phyloP scores from a whole-genome alignment of 805 yeast species.

The Cephaloascus albidus region DNA sequence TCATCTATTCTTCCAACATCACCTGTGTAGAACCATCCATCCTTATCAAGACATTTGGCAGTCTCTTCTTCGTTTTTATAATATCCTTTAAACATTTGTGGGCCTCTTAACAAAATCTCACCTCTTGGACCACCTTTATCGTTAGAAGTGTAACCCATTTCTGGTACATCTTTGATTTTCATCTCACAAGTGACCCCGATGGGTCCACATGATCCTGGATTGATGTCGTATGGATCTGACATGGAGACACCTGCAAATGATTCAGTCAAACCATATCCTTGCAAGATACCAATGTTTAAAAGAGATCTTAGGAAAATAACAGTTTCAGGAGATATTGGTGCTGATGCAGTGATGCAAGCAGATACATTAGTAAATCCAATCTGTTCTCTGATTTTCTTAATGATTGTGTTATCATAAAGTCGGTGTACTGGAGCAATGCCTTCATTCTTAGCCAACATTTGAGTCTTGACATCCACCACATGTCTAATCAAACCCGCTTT shows the following conservation, averaged over 20 bases:
- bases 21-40: slow-evolving; percentile 54
- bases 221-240: slow-evolving; percentile 9
- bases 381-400: slow-evolving; percentile 10
- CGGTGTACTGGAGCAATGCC: slow-evolving; percentile 10
- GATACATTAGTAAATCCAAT: background rate
- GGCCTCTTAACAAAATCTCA: slow-evolving; percentile 49
- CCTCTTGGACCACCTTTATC: slow-evolving; percentile 19
- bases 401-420: slow-evolving; percentile 3
- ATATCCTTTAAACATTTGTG: slow-evolving; percentile 43
- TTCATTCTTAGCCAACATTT: slow-evolving; percentile 1
- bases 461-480: background rate
- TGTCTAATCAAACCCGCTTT: background rate
- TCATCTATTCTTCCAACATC: slow-evolving; percentile 35
- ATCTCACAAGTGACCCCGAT: slow-evolving; percentile 11
- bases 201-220: slow-evolving; percentile 18
- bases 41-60: slow-evolving; percentile 27
- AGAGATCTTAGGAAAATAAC: slow-evolving; percentile 15
- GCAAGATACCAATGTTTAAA: slow-evolving; percentile 12
- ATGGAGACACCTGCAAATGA: slow-evolving; percentile 13
- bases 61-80: slow-evolving; percentile 42
- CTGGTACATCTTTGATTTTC: slow-evolving; percentile 8
- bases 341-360: slow-evolving; percentile 10
- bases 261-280: slow-evolving; percentile 8
- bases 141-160: slow-evolving; percentile 10
- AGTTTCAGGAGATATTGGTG: slow-evolving; percentile 15